Evolutionary conservation across 2,329 filamentous ascomycete genomes (phyloP), one percentile per base, ranked within the genome.

Genomic region (Phialophora verrucosa): DNA sequence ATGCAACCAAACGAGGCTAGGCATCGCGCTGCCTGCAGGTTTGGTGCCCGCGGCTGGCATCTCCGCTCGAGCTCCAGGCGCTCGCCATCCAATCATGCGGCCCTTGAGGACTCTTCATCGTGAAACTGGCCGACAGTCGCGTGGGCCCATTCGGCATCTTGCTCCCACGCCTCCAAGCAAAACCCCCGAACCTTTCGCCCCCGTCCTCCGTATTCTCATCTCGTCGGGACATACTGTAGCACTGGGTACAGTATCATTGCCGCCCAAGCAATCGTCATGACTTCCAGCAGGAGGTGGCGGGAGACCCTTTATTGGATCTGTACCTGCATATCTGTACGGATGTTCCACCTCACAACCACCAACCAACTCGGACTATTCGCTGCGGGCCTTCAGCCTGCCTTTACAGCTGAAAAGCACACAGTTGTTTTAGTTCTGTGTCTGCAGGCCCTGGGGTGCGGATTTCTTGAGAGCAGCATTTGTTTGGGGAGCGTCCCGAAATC

Each of bases 141-240:
- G 62, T 67, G 62, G 65, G 65, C 62, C 62, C 50, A 67, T 64
- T 62, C 65, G 65, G 65, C 58, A 58, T 58, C 61, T 59, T 32
- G 44, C 17, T 29, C 44, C 38, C 38, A 44, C n/a, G 5, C 17
- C 38, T 42, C 35, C 35, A 12, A 4, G 14, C 38, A 17, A 31
- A 35, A 35, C 10, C 32, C 32, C 10, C 32, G 3, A 12, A 3
- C 32, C 10, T 11, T 10, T 35, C 32, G 10, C 32, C 32, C 32
- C 12, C 32, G 32, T 35, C 32, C 10, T 11, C 11, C 11, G 10
- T 35, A 12, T 12, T 35, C 10, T 35, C 32, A 35, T 35, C 32
- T 12, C 32, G 10, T 35, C 32, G 10, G 32, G 2, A 35, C 10
- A 35, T 35, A 35, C 11, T 35, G 32, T 35, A 4, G 32, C 3